Evolutionary conservation across 1,284 basidiomycete species (phyloP), one percentile per base, ranked within the genome.

Genomic region (Taiwanofungus camphoratus): DNA sequence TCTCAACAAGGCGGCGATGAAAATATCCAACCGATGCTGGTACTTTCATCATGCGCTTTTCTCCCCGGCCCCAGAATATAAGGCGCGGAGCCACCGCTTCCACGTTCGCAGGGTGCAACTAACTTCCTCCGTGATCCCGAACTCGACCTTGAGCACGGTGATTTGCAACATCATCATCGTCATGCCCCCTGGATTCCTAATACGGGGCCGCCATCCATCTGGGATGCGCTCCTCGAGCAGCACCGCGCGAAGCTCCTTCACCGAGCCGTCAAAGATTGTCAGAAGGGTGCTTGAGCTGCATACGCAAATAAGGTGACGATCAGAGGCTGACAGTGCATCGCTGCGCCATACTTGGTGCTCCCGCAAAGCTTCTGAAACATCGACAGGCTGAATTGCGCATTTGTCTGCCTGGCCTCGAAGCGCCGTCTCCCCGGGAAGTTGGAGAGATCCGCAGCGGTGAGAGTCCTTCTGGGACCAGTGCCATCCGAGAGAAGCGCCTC

Each of bases 171-270:
- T 53, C 1, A 62, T 42, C 11, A 87, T 57, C 0, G 85, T 86
- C 30, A 88, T 58, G 1, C 85, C 84, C 40, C 68, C 64, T 0
- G 65, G 72, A 31, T 71, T 60, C 31, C 69, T 66, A n/a, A 77
- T 55, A 13, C 71, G 66, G 0, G 83, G 69, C 58, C 87, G 80
- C 82, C 84, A 87, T 5, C 76, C 76, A 1, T 81, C 70, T 0
- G 80, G 80, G 12, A 88, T 55, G 8, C 80, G 73, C 52, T 88
- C 85, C 32, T 88, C 79, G 3, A 69, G 58, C 27, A 88, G 61
- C 23, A 84, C 53, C 0, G 69, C 50, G 29, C 73, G 64, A 9
- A 88, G 54, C 51, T 84, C 82, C 3, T 69, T 60, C 4, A 79
- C 56, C 19, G 66, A 65, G 0, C 84, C 83, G 3, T 82, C 85